Conservation (phyloP, 2,329 filamentous ascomycete genomes). For the Colletotrichum shisoi region DNA sequence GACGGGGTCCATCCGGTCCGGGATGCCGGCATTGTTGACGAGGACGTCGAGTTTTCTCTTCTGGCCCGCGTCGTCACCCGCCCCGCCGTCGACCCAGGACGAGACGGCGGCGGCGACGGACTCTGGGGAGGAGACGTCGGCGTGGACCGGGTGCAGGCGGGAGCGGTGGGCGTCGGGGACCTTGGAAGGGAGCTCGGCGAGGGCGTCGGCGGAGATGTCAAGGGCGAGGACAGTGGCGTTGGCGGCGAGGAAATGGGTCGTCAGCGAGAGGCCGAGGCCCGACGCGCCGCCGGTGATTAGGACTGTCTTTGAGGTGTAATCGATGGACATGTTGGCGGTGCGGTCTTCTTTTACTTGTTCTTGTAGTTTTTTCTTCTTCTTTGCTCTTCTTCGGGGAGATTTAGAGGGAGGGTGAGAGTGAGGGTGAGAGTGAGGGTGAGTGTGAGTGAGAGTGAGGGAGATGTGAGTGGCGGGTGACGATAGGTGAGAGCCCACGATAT, state of each 20-base stretch:
- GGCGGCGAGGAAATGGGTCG: constrained; percentile 20
- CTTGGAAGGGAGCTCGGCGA: constrained; percentile 12
- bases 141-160: constrained; percentile 3
- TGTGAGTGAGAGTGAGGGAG: too few relatives aligned
- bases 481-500: too few relatives aligned
- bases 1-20: constrained; percentile 64
- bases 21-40: constrained; percentile 66
- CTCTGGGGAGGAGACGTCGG: constrained; percentile 6
- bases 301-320: constrained; percentile 34
- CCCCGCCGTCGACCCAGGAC: not conserved
- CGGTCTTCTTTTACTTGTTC: too few relatives aligned
- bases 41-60: constrained; percentile 56
- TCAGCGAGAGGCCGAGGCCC: constrained; percentile 16
- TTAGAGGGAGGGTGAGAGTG: too few relatives aligned
- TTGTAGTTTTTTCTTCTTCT: not conserved
- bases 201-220: constrained; percentile 16
- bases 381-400: too few relatives aligned
- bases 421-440: too few relatives aligned
- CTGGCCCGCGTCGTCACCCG: not conserved
- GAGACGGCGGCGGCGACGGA: constrained; percentile 10
- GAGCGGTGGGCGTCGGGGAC: constrained; percentile 1
- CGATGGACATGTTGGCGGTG: constrained; percentile 18
- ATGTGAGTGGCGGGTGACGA: too few relatives aligned
- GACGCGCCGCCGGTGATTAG: constrained; percentile 26
- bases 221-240: constrained; percentile 26